A percentile compares a stretch with the other conserved stretches of the same genome.
phyloP scores from a whole-genome alignment of 495 filamentous ascomycete species.

The Copromyces sp. region DNA sequence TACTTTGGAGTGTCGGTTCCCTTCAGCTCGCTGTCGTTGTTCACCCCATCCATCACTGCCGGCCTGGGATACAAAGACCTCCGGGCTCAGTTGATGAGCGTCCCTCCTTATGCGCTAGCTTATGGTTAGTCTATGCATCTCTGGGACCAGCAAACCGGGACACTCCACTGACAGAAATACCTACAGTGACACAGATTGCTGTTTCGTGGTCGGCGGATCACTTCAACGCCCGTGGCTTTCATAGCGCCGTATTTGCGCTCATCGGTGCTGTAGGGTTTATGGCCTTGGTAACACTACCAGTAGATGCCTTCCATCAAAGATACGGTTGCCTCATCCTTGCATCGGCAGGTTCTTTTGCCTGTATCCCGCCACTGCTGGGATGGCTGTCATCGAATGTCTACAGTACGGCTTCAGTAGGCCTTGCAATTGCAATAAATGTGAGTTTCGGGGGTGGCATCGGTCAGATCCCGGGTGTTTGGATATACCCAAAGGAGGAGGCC shows the following conservation, averaged over 20 bases:
- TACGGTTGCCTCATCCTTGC: constrained; percentile 64
- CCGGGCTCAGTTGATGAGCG: constrained; percentile 62
- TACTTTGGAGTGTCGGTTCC: constrained; percentile 59
- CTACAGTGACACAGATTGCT: constrained; percentile 36
- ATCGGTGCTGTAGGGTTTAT: constrained; percentile 59
- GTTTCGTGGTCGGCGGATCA: constrained; percentile 56
- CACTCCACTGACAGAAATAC: not conserved
- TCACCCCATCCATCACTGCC: constrained; percentile 57
- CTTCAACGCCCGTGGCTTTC: constrained; percentile 54
- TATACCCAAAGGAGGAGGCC: constrained; percentile 55
- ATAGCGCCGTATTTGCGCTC: constrained; percentile 46
- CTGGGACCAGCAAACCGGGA: not conserved
- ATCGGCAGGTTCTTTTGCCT: constrained; percentile 44
- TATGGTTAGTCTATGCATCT: constrained; percentile 28
- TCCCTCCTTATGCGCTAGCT: constrained; percentile 63
- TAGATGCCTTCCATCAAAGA: constrained; percentile 44
- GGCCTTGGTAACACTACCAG: constrained; percentile 51
- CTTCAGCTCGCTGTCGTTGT: constrained; percentile 58
- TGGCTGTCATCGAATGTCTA: constrained; percentile 61
- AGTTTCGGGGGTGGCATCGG: constrained; percentile 52
- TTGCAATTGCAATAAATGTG: constrained; percentile 61
- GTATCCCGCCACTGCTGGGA: constrained; percentile 53
- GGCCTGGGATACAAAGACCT: constrained; percentile 55
- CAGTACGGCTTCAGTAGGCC: constrained; percentile 51
- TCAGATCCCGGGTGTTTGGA: constrained; percentile 64